Evolutionary conservation across 805 yeast species (phyloP).

Genomic region (Wickerhamomyces canadensis): DNA sequence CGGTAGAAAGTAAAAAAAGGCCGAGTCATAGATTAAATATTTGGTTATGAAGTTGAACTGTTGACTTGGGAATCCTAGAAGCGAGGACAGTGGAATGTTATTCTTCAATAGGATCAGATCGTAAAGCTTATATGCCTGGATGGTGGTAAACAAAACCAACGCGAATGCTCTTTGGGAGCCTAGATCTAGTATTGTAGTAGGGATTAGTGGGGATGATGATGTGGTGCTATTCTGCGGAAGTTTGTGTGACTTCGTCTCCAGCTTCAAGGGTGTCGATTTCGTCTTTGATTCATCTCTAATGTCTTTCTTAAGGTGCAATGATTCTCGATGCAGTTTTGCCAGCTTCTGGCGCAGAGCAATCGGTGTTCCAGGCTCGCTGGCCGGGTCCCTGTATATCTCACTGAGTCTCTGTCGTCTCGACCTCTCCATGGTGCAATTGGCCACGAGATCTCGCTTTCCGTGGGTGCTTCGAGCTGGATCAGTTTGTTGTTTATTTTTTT

Average conservation of each 20-base stretch:
- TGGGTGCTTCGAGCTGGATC: background rate
- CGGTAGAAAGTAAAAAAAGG: slow-evolving; percentile 67
- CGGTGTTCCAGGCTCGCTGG: slow-evolving; percentile 12
- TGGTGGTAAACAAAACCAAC: slow-evolving; percentile 56
- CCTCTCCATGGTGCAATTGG: slow-evolving; percentile 20
- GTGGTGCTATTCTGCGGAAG: background rate
- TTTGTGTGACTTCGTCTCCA: slow-evolving; percentile 1
- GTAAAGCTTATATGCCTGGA: slow-evolving; percentile 85
- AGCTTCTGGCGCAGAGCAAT: slow-evolving; percentile 12
- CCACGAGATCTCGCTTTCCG: background rate
- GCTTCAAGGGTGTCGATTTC: background rate
- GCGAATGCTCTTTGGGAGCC: slow-evolving; percentile 72
- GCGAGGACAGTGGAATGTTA: slow-evolving; percentile 28
- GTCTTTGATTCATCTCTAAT: background rate
- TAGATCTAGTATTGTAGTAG: slow-evolving; percentile 59
- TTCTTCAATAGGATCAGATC: slow-evolving; percentile 59
- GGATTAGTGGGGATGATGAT: slow-evolving; percentile 41
- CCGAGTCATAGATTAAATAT: slow-evolving; percentile 68
- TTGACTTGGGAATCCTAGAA: slow-evolving; percentile 36
- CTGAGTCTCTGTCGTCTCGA: slow-evolving; percentile 26
- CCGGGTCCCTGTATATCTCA: slow-evolving; percentile 21
- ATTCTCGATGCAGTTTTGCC: slow-evolving; percentile 12
- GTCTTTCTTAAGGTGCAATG: slow-evolving; percentile 4
- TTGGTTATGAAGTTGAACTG: slow-evolving; percentile 60
- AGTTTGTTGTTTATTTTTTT: background rate